Evolutionary conservation across 192 early-diverging fungal genomes (phyloP), one percentile per base, ranked within the genome.

Genomic region (Lobulomyces angularis): DNA sequence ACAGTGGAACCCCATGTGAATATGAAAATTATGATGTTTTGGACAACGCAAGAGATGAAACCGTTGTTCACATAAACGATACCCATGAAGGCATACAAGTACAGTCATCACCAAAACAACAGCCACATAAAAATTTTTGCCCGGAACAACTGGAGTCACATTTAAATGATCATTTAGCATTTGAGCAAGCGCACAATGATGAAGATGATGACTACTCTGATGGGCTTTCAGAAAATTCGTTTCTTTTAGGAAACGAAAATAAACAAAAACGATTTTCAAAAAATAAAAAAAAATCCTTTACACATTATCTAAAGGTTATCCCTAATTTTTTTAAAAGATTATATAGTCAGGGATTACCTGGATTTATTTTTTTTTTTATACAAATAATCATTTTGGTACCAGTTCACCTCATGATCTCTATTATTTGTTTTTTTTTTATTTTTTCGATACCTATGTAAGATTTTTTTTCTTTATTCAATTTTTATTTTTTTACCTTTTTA

Each of bases 401-500:
- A 3, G 20, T 89, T 21, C 85, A 90, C 20, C 41, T 89, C 4
- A 34, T 82, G 3, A 82, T 88, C 1, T 78, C 81, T 14, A 59
- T 67, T 12, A 36, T 83, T 1, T 89, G 87, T 65, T 91, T 83
- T 75, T 80, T 93, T 37, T 61, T 77, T 8, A 83, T 97, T 21
- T 67, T 90, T 16, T 73, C 83, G 5, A 77, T 97, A 31, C 92
- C 92, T 8, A 97, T 97, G 92, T n/a, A n/a, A n/a, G n/a, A n/a
- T n/a, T n/a, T n/a, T n/a, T n/a, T 88, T 1, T 78, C 81, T 14
- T 58, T 67, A 11, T 35, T 83, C 1, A 88, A 86, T 65, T 91
- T 83, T 75, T 80, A 91, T 37, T 61, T 77, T 8, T 83, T 97
- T 21, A 66, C 89, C 16, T 73, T 82, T 5, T 76, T 97, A 31